These are phyloP conservation scores for Botrytis fabae DNA, from an alignment of 2,329 filamentous ascomycete genomes.

Conservation along the genomic window DNA sequence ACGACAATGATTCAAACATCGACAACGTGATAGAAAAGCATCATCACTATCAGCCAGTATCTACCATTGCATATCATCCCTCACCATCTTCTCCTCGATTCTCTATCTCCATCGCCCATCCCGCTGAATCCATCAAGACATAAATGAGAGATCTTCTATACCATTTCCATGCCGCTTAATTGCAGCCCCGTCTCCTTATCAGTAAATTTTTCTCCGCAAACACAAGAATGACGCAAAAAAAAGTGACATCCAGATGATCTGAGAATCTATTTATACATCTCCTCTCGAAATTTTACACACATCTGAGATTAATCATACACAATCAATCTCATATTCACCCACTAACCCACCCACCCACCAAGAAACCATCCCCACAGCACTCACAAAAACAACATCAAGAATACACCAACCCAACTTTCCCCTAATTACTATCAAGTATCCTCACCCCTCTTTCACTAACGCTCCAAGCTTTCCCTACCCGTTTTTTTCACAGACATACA, in stretches of 20 bases:
- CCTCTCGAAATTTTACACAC: rapidly evolving
- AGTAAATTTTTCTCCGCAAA: rapidly evolving
- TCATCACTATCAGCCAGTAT: neutral
- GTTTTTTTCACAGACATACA: too few species aligned
- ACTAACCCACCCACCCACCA: too few species aligned
- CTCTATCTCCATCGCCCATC: neutral
- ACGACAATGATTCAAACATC: rapidly evolving
- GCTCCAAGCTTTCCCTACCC: too few species aligned
- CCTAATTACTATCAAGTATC: too few species aligned
- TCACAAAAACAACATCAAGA: too few species aligned
- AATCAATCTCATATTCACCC: too few species aligned
- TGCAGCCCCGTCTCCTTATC: rapidly evolving
- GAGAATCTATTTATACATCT: neutral
- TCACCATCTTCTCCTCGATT: neutral
- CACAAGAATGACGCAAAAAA: neutral
- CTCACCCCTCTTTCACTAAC: too few species aligned
- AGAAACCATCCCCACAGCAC: too few species aligned
- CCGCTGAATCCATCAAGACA: neutral
- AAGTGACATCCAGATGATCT: neutral
- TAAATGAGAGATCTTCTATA: neutral
- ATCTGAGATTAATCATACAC: neutral
- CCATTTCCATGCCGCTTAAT: neutral
- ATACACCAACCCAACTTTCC: too few species aligned
- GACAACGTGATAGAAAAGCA: neutral
- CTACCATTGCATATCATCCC: rapidly evolving